Evolutionary conservation across 208 protist genomes (phyloP), one percentile per base, ranked within the genome.

Genomic region (Leishmania turanica): DNA sequence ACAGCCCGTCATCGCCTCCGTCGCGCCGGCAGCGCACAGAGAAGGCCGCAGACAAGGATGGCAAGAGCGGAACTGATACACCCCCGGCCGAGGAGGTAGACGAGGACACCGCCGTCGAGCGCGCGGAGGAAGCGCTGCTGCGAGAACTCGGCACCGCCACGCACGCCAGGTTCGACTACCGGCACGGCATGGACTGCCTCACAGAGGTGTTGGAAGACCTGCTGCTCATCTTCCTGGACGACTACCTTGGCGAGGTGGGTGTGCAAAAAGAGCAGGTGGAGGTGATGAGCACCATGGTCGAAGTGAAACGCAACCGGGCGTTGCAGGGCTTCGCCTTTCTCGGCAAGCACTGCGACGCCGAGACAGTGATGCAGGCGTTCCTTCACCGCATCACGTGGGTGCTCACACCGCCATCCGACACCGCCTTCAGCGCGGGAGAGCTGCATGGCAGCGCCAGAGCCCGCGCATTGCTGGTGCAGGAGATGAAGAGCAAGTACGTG

Each of bases 221-320:
- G 40, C 89, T 98, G 80, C 83, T 84, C 51, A 94, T 97, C 85
- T 95, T 97, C 78, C 82, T 97, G 15, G 96, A 97, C 80, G 96
- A 97, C 92, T 97, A 98, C 89, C 94, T 98, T 65, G 96, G 94
- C 24, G 93, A 96, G 78, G 86, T 96, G 1, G 92, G 93, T 11
- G 81, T 87, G 75, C 93, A 98, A 84, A 98, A 98, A 87, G 92
- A 96, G 85, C 92, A 96, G 85, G 90, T 94, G 78, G 96, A 98
- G 84, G 79, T 98, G 60, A 96, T 96, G 92, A 96, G 92, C 82
- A 97, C 89, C 51, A 98, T 98, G 94, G 84, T 94, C 6, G 94
- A 98, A 82, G 91, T 97, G 47, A 98, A 98, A 88, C 85, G 86
- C 60, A 96, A 94, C 87, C 89, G 92, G 73, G 84, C 94, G 1